A percentile compares a stretch with the other conserved stretches of the same genome.
Conservation (phyloP, 139 green algal genomes). For the Chlamydomonas sphaeroides region DNA sequence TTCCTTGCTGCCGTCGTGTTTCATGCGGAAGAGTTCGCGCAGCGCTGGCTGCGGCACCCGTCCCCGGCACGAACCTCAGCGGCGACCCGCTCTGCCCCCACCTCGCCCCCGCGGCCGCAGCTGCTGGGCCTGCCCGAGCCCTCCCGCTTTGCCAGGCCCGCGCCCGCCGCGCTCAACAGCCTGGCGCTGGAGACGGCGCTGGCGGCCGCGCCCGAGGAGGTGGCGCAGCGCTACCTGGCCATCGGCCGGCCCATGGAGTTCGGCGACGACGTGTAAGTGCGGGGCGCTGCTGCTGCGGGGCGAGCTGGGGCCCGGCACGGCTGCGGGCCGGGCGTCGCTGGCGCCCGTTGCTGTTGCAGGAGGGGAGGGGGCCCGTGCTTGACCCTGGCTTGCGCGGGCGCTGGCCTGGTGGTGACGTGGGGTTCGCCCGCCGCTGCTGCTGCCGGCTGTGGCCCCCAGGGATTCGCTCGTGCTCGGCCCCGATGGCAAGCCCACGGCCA, state of each 20-base stretch:
- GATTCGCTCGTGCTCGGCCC: background rate
- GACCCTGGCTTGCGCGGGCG: too few species aligned
- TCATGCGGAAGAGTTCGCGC: too few species aligned
- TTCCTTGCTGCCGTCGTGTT: too few species aligned
- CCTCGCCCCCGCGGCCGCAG: background rate
- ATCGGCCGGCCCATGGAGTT: conserved; percentile 9
- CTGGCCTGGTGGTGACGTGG: too few species aligned
- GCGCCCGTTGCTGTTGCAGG: too few species aligned
- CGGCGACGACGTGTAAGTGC: background rate
- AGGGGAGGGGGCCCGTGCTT: too few species aligned
- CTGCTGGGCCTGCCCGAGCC: conserved; percentile 10
- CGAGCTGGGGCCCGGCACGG: background rate
- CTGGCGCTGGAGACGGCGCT: conserved; percentile 1
- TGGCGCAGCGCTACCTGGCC: background rate
- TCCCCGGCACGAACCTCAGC: too few species aligned
- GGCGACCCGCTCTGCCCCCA: too few species aligned
- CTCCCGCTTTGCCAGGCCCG: background rate
- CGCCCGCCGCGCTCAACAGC: conserved; percentile 1
- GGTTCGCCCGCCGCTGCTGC: background rate
- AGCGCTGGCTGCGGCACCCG: too few species aligned
- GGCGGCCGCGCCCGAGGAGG: background rate
- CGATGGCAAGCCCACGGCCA: background rate
- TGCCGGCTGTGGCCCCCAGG: background rate
- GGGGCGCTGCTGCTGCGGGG: too few species aligned
- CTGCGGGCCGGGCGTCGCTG: background rate